Conservation (phyloP, 129 eudicot species). For the Pittosporum tobira region DNA sequence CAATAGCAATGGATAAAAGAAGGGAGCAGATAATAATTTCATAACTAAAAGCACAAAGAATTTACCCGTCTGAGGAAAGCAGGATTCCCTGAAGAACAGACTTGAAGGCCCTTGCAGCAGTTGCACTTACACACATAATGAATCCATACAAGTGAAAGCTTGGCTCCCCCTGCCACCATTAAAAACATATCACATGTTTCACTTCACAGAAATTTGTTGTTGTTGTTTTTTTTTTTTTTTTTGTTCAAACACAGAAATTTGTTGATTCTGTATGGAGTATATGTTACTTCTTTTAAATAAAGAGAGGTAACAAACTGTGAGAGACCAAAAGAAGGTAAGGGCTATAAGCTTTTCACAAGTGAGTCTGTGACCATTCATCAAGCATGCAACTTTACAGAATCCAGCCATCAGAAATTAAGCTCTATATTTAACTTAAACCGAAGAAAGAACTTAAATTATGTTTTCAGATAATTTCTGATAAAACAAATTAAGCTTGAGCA, state of each 20-base stretch:
- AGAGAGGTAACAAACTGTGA: background rate
- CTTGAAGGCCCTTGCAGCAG: conserved; percentile 97
- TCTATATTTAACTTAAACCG: too few relatives aligned
- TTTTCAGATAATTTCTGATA: too few relatives aligned
- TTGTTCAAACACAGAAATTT: too few relatives aligned
- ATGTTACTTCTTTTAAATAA: background rate
- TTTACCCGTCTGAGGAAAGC: conserved; percentile 86
- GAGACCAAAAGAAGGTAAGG: background rate
- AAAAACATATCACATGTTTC: background rate
- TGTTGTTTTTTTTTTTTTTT: too few relatives aligned
- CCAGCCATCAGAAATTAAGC: too few relatives aligned
- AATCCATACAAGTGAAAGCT: conserved; percentile 89
- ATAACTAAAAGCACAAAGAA: background rate
- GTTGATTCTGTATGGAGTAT: too few relatives aligned
- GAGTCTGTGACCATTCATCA: background rate
- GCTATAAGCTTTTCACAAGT: too few relatives aligned
- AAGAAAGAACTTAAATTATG: too few relatives aligned
- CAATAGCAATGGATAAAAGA: too few relatives aligned
- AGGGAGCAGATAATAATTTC: background rate
- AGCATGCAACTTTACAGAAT: background rate
- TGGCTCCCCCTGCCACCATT: conserved; percentile 72
- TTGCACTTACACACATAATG: conserved; percentile 88
- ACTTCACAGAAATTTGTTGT: background rate
- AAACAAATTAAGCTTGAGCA: too few relatives aligned
- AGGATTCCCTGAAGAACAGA: conserved; percentile 96